Base-by-base conservation (phyloP, 2,329 filamentous ascomycete species). In the Alternaria tenuissima region DNA sequence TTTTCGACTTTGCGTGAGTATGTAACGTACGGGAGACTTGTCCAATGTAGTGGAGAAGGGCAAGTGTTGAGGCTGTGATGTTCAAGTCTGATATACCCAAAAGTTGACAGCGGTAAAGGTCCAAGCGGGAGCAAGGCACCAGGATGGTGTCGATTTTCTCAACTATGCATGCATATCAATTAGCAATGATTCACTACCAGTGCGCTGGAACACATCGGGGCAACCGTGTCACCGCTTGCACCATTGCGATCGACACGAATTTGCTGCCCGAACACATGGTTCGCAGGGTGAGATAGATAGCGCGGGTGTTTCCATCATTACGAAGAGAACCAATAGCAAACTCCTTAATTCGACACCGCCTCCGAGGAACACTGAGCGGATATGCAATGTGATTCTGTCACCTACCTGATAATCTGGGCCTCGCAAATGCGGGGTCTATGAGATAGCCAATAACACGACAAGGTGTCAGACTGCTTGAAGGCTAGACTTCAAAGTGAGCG, bases 301-400 rank as follows among this genome's bases (percentile, higher is more conserved):
- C 41, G 26, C 36, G 42, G 4, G 9, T 41, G 12, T 18, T 39
- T 24, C 44, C 26, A 42, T 20, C 22, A 38, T 55, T 11, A 6
- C 9, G 28, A 20, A 49, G 43, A 30, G 34, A 41, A 39, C 63
- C 54, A 64, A 59, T 66, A 28, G 55, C 28, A 44, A 24, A 28
- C 18, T 34, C n/a, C 7, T n/a, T 55, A 24, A 26, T 14, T 56
- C 44, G 56, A 61, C 59, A 70, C 67, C 59, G 62, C 57, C 57
- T 44, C 51, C 9, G 57, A 49, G 49, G 43, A 43, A 42, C 24
- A 14, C 42, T 28, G 52, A 49, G 41, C 36, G 46, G 55, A 46
- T 42, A 52, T 34, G 28, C n/a, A 28, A 39, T 26, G 42, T 34
- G 39, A 43, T 49, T 48, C 26, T 47, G 42, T 53, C 44, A 68